Percentiles rank a stretch among this genome's conserved stretches.
These are phyloP conservation scores for Populus simonii DNA, from an alignment of 345 rosid species.

Conservation along the genomic window DNA sequence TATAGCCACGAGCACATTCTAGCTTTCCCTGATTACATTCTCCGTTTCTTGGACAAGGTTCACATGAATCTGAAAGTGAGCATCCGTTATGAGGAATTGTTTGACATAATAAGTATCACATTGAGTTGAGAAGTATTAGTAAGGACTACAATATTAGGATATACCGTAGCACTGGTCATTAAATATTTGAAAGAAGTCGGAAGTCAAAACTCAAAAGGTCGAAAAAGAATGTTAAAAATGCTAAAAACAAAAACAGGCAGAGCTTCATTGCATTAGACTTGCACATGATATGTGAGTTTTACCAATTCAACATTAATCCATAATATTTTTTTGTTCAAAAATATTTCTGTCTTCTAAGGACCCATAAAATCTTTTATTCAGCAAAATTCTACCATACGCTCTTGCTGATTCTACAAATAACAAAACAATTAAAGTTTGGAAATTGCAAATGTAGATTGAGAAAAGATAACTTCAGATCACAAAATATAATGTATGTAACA, in stretches of 20 bases:
- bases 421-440: not conserved
- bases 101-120: not conserved
- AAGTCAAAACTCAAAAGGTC: not conserved
- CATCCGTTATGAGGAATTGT: not conserved
- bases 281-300: not conserved
- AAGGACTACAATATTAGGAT: not conserved
- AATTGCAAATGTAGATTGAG: not conserved
- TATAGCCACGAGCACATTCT: conserved; percentile 66
- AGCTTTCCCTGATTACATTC: conserved; percentile 30
- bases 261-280: not conserved
- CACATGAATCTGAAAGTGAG: conserved; percentile 56
- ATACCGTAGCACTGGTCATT: not conserved
- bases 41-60: conserved; percentile 20
- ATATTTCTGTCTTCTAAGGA: not conserved
- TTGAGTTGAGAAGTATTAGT: not conserved
- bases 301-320: not conserved
- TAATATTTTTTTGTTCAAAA: not conserved
- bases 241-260: not conserved
- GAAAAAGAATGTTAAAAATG: not conserved
- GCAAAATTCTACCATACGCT: not conserved
- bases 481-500: too few species aligned
- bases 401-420: not conserved
- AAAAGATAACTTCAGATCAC: not conserved
- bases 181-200: not conserved
- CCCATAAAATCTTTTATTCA: not conserved